phyloP scores from a whole-genome alignment of 768 basidiomycete genomes.

The Chalciporus chontae region DNA sequence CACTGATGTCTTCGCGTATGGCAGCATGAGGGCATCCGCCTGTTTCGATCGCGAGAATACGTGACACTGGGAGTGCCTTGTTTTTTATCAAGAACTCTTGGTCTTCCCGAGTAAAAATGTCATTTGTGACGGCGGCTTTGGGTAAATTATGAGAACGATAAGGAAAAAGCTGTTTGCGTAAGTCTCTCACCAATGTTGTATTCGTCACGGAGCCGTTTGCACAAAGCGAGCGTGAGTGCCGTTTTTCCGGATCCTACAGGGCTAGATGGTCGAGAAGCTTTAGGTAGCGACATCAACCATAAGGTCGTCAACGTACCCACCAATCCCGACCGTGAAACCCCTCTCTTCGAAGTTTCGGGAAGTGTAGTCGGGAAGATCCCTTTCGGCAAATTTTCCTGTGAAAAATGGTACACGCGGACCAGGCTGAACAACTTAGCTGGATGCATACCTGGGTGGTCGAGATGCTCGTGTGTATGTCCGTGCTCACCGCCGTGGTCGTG shows the following conservation, averaged over 20 bases:
- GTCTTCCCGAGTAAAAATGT: slow-evolving; percentile 98
- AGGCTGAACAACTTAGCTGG: neutral
- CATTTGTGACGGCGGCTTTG: slow-evolving; percentile 94
- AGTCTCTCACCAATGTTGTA: slow-evolving; percentile 81
- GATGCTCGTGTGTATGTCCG: slow-evolving; percentile 92
- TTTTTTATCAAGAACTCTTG: slow-evolving; percentile 96
- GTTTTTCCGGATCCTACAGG: slow-evolving; percentile 99
- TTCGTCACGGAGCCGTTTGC: slow-evolving; percentile 71
- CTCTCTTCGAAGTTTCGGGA: slow-evolving; percentile 84
- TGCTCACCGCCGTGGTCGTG: slow-evolving; percentile 73
- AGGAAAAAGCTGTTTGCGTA: neutral
- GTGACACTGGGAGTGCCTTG: slow-evolving; percentile 75
- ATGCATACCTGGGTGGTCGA: slow-evolving; percentile 77
- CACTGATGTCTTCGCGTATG: slow-evolving; percentile 96
- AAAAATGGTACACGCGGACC: neutral
- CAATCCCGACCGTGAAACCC: slow-evolving; percentile 97
- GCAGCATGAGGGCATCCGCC: slow-evolving; percentile 98
- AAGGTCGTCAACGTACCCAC: slow-evolving; percentile 60
- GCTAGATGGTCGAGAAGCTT: slow-evolving; percentile 37
- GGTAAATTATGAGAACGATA: slow-evolving; percentile 11
- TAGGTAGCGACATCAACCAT: neutral
- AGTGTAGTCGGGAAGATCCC: slow-evolving; percentile 89
- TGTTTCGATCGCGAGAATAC: slow-evolving; percentile 96
- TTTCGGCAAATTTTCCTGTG: slow-evolving; percentile 84
- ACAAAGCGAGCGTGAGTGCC: slow-evolving; percentile 87